Conservation (phyloP, 768 basidiomycete genomes). For the Floccularia luteovirens region DNA sequence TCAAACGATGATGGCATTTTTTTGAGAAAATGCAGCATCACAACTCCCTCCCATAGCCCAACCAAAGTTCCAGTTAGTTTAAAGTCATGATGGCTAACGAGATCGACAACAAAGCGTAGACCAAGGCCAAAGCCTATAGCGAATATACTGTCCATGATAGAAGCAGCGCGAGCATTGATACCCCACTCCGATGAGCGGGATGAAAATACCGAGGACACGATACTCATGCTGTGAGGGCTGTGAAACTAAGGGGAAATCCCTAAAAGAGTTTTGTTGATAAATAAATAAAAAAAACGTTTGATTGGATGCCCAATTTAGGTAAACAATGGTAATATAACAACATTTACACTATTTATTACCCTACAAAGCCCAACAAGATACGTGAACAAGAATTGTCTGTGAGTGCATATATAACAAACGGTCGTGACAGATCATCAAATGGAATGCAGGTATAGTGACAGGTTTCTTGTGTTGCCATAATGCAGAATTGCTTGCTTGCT, state of each 20-base stretch:
- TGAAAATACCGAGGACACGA: conserved; percentile 29
- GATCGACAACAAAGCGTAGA: conserved; percentile 54
- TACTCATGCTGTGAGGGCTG: conserved; percentile 16
- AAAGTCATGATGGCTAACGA: conserved; percentile 39
- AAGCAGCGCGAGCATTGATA: conserved; percentile 23
- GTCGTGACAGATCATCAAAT: too few relatives aligned
- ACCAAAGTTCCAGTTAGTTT: conserved; percentile 57
- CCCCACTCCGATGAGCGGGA: conserved; percentile 22
- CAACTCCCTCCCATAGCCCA: conserved; percentile 75
- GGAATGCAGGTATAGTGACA: too few relatives aligned
- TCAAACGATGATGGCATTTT: conserved; percentile 60
- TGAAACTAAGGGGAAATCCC: conserved; percentile 1
- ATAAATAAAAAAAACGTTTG: not conserved
- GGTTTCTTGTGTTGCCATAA: too few relatives aligned
- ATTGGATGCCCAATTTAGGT: too few relatives aligned
- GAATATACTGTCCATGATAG: conserved; percentile 60
- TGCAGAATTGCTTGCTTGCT: too few relatives aligned
- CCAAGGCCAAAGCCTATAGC: conserved; percentile 63
- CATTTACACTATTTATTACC: too few relatives aligned
- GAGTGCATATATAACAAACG: too few relatives aligned
- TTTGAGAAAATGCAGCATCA: conserved; percentile 63
- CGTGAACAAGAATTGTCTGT: too few relatives aligned
- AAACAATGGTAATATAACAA: too few relatives aligned
- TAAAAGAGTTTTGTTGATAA: conserved; percentile 1
- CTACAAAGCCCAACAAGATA: too few relatives aligned